A percentile compares a stretch with the other conserved stretches of the same genome.
Evolutionary conservation across 495 filamentous ascomycete genomes (phyloP).

Genomic region (Tuber borchii): DNA sequence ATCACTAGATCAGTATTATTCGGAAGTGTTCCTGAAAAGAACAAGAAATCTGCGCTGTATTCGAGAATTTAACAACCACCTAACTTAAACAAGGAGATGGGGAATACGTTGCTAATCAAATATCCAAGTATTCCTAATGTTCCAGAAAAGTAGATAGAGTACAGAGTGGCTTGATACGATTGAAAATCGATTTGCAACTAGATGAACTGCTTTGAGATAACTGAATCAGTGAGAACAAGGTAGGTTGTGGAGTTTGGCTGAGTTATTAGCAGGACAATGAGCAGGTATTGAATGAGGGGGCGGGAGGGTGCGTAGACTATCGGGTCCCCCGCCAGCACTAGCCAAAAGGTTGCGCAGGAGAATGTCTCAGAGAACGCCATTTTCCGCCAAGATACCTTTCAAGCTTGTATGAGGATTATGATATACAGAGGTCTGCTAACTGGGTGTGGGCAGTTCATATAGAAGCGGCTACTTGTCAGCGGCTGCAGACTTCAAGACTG

Average conservation of each 20-base stretch:
- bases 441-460: no score
- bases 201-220: background rate
- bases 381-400: background rate
- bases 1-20: no score
- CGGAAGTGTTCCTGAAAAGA: no score
- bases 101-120: background rate
- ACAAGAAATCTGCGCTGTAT: background rate
- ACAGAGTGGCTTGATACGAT: background rate
- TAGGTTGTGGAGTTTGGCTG: no score
- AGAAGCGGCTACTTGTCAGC: background rate
- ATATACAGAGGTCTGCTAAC: background rate
- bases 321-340: background rate
- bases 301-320: background rate
- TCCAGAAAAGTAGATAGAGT: background rate
- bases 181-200: background rate
- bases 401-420: background rate
- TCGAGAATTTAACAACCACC: background rate
- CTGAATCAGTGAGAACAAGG: background rate
- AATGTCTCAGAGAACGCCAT: background rate
- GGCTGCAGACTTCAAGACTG: no score
- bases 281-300: background rate
- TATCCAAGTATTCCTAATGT: background rate
- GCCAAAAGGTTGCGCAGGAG: background rate
- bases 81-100: background rate
- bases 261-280: no score